A percentile compares a stretch with the other conserved stretches of the same genome.
Conservation (phyloP, 129 eudicot genomes). For the Mikania micrantha region DNA sequence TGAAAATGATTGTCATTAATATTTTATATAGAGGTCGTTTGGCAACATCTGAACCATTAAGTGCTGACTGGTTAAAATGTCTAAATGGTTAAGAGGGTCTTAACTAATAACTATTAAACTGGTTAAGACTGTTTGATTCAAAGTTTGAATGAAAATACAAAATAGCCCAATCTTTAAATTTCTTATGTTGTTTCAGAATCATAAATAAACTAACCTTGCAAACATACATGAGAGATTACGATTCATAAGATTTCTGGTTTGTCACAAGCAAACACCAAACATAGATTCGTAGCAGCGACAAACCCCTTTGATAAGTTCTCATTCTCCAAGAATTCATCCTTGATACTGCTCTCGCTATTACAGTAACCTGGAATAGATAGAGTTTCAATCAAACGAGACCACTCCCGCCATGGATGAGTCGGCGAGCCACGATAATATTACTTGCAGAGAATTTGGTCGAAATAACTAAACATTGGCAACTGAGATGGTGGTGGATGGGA, state of each 20-base stretch:
- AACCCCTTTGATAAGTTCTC: constrained; percentile 44
- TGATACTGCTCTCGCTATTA: constrained; percentile 1
- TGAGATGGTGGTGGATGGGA: neutral
- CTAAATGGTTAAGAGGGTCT: too few relatives aligned
- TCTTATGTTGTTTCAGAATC: too few relatives aligned
- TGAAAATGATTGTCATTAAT: too few relatives aligned
- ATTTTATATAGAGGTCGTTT: too few relatives aligned
- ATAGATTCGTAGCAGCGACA: constrained; percentile 34
- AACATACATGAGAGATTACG: too few relatives aligned
- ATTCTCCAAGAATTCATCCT: constrained; percentile 30
- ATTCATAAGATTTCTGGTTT: constrained; percentile 40
- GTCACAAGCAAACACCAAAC: constrained; percentile 57
- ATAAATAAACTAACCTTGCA: too few relatives aligned
- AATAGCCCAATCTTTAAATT: too few relatives aligned
- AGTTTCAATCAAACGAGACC: constrained; percentile 37
- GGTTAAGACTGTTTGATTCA: too few relatives aligned
- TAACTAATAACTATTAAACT: too few relatives aligned
- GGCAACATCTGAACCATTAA: too few relatives aligned
- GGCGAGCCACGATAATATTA: constrained; percentile 2
- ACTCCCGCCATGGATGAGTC: constrained; percentile 62
- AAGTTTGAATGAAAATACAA: too few relatives aligned
- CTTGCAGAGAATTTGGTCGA: constrained; percentile 8
- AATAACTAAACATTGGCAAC: neutral
- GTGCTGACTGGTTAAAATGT: too few relatives aligned
- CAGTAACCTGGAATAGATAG: constrained; percentile 27